phyloP scores from a whole-genome alignment of 768 basidiomycete species.

The Lentinus tigrinus region DNA sequence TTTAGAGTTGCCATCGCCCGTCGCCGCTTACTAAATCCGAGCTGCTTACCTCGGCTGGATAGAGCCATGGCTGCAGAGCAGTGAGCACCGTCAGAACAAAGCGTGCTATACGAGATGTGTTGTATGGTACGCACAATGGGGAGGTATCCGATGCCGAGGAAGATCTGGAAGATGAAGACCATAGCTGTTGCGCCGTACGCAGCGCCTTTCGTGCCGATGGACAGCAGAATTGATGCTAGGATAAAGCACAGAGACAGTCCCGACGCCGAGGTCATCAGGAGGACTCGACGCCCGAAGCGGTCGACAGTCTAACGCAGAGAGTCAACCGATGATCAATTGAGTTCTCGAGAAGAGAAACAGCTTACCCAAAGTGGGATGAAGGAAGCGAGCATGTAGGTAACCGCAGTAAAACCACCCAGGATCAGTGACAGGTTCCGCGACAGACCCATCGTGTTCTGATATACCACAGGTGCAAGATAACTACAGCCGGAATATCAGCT shows the following conservation, averaged over 20 bases:
- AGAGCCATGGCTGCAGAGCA: slow-evolving; percentile 31
- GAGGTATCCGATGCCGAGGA: slow-evolving; percentile 39
- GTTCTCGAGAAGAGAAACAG: neutral
- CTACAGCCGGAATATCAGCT: slow-evolving; percentile 14
- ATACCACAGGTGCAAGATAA: slow-evolving; percentile 40
- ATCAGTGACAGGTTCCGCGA: slow-evolving; percentile 40
- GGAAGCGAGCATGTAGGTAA: slow-evolving; percentile 41
- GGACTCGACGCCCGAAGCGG: slow-evolving; percentile 37
- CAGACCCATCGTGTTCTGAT: slow-evolving; percentile 42
- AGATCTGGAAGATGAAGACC: slow-evolving; percentile 43
- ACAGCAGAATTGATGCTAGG: slow-evolving; percentile 35
- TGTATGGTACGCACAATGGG: slow-evolving; percentile 31
- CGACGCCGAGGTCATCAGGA: slow-evolving; percentile 38
- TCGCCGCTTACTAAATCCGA: neutral
- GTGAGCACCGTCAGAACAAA: neutral
- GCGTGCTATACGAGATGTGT: neutral
- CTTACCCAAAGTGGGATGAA: slow-evolving; percentile 40
- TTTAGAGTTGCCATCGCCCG: neutral
- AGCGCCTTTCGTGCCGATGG: slow-evolving; percentile 33
- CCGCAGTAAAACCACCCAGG: slow-evolving; percentile 38
- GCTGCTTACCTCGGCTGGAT: slow-evolving; percentile 32
- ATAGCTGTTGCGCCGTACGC: slow-evolving; percentile 39
- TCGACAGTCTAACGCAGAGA: slow-evolving; percentile 34
- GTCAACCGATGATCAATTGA: neutral
- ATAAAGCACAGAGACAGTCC: slow-evolving; percentile 40